A percentile compares a stretch with the other conserved stretches of the same genome.
These are phyloP conservation scores for Sporothrix globosa DNA, from an alignment of 2,329 filamentous ascomycete species.

Conservation along the genomic window DNA sequence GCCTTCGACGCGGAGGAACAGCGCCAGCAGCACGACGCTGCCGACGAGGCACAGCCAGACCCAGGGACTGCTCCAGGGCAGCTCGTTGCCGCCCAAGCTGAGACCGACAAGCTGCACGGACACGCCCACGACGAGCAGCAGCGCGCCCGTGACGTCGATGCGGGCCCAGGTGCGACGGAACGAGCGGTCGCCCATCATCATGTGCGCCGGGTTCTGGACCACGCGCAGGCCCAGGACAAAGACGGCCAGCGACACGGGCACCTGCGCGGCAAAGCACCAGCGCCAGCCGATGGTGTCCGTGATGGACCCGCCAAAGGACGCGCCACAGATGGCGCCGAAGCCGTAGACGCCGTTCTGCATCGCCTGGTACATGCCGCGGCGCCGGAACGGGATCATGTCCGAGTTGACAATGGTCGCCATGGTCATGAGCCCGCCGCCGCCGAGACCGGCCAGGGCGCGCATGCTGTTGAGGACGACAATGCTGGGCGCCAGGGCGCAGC, in stretches of 20 bases:
- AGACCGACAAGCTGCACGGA: conserved; percentile 60
- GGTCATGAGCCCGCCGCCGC: conserved; percentile 73
- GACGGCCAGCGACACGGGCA: conserved; percentile 60
- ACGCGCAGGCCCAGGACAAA: conserved; percentile 40
- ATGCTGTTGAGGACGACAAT: conserved; percentile 52
- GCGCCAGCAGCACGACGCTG: conserved; percentile 48
- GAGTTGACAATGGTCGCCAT: conserved; percentile 72
- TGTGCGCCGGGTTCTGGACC: conserved; percentile 9
- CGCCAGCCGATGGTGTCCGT: conserved; percentile 69
- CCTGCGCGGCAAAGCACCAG: conserved; percentile 67
- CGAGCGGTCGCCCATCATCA: conserved; percentile 31
- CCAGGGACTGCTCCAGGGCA: conserved; percentile 56
- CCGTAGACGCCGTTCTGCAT: conserved; percentile 73
- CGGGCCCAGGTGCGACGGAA: conserved; percentile 53
- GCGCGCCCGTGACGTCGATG: conserved; percentile 61
- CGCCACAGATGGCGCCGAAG: conserved; percentile 66
- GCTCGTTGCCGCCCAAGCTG: conserved; percentile 60
- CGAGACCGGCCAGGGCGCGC: conserved; percentile 59
- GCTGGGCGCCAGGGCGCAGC: conserved; percentile 59
- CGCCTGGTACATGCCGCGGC: conserved; percentile 75
- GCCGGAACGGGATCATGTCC: conserved; percentile 70
- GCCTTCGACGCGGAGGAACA: conserved; percentile 54
- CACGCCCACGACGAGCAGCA: conserved; percentile 61
- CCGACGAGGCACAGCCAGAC: conserved; percentile 52
- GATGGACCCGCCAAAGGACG: conserved; percentile 69